Conservation (phyloP, 2,329 filamentous ascomycete species). For the Ramularia endophylla region DNA sequence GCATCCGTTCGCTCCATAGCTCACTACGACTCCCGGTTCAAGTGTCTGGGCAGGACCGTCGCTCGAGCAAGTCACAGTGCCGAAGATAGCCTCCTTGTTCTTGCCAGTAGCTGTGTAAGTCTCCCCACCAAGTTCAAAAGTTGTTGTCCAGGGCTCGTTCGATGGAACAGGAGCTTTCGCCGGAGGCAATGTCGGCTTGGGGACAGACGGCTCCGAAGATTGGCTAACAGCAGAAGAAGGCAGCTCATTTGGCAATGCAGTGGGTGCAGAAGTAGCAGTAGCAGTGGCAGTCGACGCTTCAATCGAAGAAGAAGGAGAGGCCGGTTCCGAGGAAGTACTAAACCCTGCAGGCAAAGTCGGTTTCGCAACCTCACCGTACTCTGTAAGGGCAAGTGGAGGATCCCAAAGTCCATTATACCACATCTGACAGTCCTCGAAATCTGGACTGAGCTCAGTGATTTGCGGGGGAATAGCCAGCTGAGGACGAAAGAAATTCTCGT, state of each 20-base stretch:
- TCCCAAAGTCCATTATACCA: constrained; percentile 28
- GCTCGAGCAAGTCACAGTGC: constrained; percentile 10
- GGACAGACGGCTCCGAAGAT: too few species aligned
- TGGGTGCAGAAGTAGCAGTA: constrained; percentile 8
- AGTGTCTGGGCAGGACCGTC: constrained; percentile 16
- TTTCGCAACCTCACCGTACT: constrained; percentile 9
- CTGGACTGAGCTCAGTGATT: constrained; percentile 21
- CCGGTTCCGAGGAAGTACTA: constrained; percentile 8
- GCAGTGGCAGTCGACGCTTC: too few species aligned
- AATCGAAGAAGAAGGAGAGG: constrained; percentile 3
- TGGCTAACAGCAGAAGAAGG: background rate
- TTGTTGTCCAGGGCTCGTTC: constrained; percentile 11
- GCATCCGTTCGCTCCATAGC: constrained; percentile 13
- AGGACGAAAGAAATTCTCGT: constrained; percentile 20
- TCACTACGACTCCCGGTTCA: constrained; percentile 11
- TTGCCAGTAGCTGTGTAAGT: constrained; percentile 13
- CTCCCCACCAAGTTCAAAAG: constrained; percentile 11
- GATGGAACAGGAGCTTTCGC: constrained; percentile 9
- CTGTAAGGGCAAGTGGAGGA: constrained; percentile 21
- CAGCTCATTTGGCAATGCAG: constrained; percentile 11
- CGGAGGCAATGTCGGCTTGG: too few species aligned
- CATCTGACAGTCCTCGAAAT: constrained; percentile 24
- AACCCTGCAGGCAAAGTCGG: constrained; percentile 12
- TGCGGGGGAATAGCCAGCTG: constrained; percentile 26
- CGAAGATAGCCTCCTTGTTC: constrained; percentile 12